Base-by-base conservation (phyloP, 306 rosid species). In the Inga oerstediana region DNA sequence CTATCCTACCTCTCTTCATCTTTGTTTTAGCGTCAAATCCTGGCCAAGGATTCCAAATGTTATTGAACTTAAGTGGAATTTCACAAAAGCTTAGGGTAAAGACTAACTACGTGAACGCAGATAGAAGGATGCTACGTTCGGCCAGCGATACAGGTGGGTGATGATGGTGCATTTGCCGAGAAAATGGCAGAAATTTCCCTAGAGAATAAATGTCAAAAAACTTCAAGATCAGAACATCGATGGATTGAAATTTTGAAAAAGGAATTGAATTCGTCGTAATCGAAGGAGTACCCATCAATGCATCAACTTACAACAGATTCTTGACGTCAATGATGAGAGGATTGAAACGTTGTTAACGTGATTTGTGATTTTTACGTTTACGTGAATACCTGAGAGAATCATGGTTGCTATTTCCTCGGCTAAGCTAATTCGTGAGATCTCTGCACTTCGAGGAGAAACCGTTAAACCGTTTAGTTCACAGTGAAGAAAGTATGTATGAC, bases 1-100 rank as follows among this genome's bases (percentile, higher is more conserved):
- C 93, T 65, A 71, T 77, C 62, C 86, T 89, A 27, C 76, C 71
- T 85, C 87, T 88, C 90, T 81, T 91, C 98, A 91, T 91, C 76
- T 32, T 72, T 46, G 32, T 59, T 59, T 30, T 2, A 1, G 45
- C 61, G 6, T 27, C 16, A 7, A 12, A 2, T 41, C 15, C 19
- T 48, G 19, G 19, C 46, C 20, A 12, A 58, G 35, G 15, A 44
- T 70, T 46, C 65, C 59, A 48, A 73, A 75, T 22, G 44, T 27
- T 44, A 27, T 27, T 39, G 11, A 49, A 30, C 69, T 30, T 30
- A 2, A 39, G 67, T 61, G 67, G 32, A 24, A 13, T 24, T 61
- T 22, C 15, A 61, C 34, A n/a, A 59, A n/a, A n/a, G 2, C 13
- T 59, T 9, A 4, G 7, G 35, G 67, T 0, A 62, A 62, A 62